Percentiles rank a stretch among this genome's conserved stretches.
Evolutionary conservation across 768 basidiomycete species (phyloP).

Genomic region (Boletus patriciae): DNA sequence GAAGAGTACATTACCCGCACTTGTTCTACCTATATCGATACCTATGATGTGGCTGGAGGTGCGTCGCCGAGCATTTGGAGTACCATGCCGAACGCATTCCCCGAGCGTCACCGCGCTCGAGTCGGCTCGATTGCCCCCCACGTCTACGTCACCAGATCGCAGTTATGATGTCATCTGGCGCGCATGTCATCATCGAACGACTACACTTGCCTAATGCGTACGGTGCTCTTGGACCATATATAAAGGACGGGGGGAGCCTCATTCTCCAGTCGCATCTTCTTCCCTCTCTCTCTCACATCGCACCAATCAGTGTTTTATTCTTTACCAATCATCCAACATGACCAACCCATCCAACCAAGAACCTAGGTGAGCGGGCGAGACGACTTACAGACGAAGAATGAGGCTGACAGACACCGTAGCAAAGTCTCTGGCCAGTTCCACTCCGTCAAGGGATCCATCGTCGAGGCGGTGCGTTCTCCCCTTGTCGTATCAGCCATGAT

Average conservation of each 20-base stretch:
- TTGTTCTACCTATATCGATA: not conserved
- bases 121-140: slow-evolving; percentile 11
- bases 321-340: slow-evolving; percentile 1
- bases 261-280: slow-evolving; percentile 4
- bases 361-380: slow-evolving; percentile 24
- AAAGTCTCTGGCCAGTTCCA: slow-evolving; percentile 38
- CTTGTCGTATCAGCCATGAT: not conserved
- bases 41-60: too few relatives aligned
- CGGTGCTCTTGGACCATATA: slow-evolving; percentile 23
- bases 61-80: not conserved
- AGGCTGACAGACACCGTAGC: slow-evolving; percentile 18
- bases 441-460: slow-evolving; percentile 37
- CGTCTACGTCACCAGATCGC: slow-evolving; percentile 23
- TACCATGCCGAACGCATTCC: not conserved
- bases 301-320: not conserved
- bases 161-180: slow-evolving; percentile 30
- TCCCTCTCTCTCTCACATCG: not conserved
- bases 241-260: slow-evolving; percentile 11
- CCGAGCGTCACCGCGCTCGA: not conserved
- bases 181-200: slow-evolving; percentile 23
- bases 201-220: slow-evolving; percentile 33
- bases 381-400: too few relatives aligned
- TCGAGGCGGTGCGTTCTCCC: slow-evolving; percentile 31
- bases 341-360: slow-evolving; percentile 23
- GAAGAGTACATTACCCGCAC: not conserved